Percentiles rank a stretch among this genome's conserved stretches.
phyloP scores from a whole-genome alignment of 345 rosid species.

The Citrus inodora region DNA sequence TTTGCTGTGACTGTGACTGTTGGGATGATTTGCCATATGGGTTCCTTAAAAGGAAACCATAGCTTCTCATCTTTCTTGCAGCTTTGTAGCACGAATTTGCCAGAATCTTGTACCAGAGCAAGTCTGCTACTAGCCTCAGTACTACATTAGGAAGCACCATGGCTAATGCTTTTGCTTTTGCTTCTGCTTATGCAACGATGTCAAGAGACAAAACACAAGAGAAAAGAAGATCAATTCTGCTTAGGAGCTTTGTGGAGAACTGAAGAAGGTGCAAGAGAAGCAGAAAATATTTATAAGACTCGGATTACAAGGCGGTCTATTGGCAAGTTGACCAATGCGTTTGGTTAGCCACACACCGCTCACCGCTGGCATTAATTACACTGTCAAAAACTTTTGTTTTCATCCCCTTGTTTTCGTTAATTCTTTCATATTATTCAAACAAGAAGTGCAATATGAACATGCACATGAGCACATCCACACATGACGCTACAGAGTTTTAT shows the following conservation, averaged over 20 bases:
- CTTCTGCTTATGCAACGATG: neutral
- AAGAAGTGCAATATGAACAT: slow-evolving; percentile 10
- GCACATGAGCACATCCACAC: neutral
- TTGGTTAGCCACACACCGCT: slow-evolving; percentile 36
- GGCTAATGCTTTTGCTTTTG: slow-evolving; percentile 5
- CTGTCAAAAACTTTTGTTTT: neutral
- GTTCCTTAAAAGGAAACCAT: slow-evolving; percentile 42
- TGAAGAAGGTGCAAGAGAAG: slow-evolving; percentile 18
- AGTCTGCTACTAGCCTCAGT: slow-evolving; percentile 52
- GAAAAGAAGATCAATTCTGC: neutral
- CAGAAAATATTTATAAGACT: slow-evolving; percentile 35
- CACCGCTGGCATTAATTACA: slow-evolving; percentile 41
- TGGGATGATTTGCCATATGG: slow-evolving; percentile 29
- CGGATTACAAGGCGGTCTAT: neutral
- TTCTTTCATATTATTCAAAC: neutral
- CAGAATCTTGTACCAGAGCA: slow-evolving; percentile 59
- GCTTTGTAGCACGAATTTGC: slow-evolving; percentile 64
- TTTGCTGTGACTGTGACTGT: slow-evolving; percentile 17
- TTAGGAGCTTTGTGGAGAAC: slow-evolving; percentile 7
- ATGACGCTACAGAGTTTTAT: no score
- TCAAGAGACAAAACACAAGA: neutral
- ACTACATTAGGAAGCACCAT: slow-evolving; percentile 55
- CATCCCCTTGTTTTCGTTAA: neutral
- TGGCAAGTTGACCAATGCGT: slow-evolving; percentile 19
- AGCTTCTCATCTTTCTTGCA: slow-evolving; percentile 56